phyloP scores from a whole-genome alignment of 305 asterid genomes.

The Fraxinus nigra region DNA sequence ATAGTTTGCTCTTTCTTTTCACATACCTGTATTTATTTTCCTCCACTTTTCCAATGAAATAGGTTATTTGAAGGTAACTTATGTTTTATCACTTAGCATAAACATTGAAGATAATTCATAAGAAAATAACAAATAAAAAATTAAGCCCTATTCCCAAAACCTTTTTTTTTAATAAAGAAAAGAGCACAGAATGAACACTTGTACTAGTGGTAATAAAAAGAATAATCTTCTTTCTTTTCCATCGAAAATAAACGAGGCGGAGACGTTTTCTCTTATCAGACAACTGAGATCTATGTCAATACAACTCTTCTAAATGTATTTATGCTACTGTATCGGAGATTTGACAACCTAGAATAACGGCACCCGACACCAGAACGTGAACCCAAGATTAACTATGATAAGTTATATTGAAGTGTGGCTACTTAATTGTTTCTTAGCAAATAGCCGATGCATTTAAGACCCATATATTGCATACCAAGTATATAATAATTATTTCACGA shows the following conservation, averaged over 20 bases:
- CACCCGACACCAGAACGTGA: background rate
- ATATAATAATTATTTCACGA: background rate
- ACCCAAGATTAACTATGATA: background rate
- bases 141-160: background rate
- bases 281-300: background rate
- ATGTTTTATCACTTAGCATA: background rate
- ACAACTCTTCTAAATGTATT: background rate
- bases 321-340: background rate
- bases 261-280: background rate
- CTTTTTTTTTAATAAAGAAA: background rate
- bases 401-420: background rate
- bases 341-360: background rate
- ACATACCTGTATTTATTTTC: background rate
- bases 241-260: background rate
- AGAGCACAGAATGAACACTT: background rate
- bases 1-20: background rate
- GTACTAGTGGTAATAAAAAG: background rate
- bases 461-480: background rate
- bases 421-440: background rate
- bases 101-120: background rate
- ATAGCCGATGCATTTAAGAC: background rate
- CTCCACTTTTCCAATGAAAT: background rate
- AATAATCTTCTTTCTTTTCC: background rate
- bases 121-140: background rate
- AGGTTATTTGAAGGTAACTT: background rate